A percentile compares a stretch with the other conserved stretches of the same genome.
These are phyloP conservation scores for Periconia macrospinosa DNA, from an alignment of 2,329 filamentous ascomycete genomes.

Conservation along the genomic window DNA sequence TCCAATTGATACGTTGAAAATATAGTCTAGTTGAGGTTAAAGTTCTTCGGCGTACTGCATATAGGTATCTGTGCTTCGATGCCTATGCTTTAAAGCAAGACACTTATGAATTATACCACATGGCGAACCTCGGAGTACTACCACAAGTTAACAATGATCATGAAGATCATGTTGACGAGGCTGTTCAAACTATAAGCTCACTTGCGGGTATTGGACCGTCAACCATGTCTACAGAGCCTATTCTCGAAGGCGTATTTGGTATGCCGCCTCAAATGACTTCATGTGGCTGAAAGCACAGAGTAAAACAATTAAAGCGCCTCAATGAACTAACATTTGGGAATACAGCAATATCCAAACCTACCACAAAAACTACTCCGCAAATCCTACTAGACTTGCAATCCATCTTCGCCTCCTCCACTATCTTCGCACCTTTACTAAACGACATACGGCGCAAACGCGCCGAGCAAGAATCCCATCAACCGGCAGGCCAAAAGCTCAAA, in stretches of 20 bases:
- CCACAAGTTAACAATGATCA: neutral
- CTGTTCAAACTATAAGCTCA: neutral
- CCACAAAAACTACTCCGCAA: slow-evolving; percentile 6
- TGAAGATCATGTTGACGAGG: neutral
- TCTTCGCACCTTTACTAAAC: slow-evolving; percentile 7
- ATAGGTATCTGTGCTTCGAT: no score
- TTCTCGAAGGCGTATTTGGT: neutral
- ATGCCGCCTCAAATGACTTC: neutral
- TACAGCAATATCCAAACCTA: slow-evolving; percentile 9
- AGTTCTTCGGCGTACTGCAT: no score
- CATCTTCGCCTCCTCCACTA: slow-evolving; percentile 6
- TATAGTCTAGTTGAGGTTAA: no score
- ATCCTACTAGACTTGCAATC: slow-evolving; percentile 8
- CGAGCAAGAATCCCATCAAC: slow-evolving; percentile 1
- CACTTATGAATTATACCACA: neutral
- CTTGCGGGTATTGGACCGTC: neutral
- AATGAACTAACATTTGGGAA: neutral
- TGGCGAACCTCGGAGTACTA: neutral
- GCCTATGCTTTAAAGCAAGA: no score
- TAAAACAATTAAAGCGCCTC: no score
- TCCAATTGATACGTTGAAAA: no score
- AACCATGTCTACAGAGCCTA: neutral
- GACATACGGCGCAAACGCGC: neutral
- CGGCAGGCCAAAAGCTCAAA: neutral
- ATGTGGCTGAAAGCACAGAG: neutral